Evolutionary conservation across 495 filamentous ascomycete genomes (phyloP).

Genomic region (Gamarada debralockiae): DNA sequence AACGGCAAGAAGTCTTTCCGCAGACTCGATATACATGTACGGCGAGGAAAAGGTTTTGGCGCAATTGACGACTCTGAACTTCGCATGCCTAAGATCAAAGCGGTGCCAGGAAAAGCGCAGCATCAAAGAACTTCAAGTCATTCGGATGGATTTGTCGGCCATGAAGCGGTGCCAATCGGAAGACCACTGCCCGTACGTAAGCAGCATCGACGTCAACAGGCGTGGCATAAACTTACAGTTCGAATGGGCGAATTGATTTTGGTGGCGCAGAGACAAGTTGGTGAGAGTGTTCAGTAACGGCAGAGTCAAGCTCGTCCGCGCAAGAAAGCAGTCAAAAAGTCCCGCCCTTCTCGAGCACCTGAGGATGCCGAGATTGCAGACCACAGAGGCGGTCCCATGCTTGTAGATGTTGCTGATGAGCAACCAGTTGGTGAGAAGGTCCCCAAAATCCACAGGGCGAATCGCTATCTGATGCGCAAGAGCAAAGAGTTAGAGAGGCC

Average conservation of each 20-base stretch:
- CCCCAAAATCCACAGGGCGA: too few relatives aligned
- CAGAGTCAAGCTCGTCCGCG: neutral
- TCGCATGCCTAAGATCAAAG: conserved; percentile 3
- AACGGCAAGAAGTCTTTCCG: neutral
- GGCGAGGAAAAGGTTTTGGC: neutral
- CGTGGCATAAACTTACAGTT: neutral
- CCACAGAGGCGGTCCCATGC: too few relatives aligned
- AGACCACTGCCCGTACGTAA: conserved; percentile 4
- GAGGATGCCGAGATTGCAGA: too few relatives aligned
- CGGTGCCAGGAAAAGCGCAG: neutral
- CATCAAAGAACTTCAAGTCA: neutral
- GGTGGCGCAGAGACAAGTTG: conserved; percentile 6
- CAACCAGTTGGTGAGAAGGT: too few relatives aligned
- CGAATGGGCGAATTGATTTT: conserved; percentile 8
- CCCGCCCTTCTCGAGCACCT: too few relatives aligned
- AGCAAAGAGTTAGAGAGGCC: neutral
- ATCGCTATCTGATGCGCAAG: neutral
- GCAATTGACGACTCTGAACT: conserved; percentile 7
- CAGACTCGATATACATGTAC: neutral
- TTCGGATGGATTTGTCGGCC: conserved; percentile 23
- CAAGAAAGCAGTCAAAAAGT: too few relatives aligned
- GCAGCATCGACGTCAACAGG: neutral
- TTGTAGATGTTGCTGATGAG: too few relatives aligned
- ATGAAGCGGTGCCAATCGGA: conserved; percentile 14
- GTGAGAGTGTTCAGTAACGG: neutral